Percentiles rank a stretch among this genome's conserved stretches.
Conservation (phyloP, 228 moss, liverwort and hornwort genomes). For the Sphagnum magellanicum region DNA sequence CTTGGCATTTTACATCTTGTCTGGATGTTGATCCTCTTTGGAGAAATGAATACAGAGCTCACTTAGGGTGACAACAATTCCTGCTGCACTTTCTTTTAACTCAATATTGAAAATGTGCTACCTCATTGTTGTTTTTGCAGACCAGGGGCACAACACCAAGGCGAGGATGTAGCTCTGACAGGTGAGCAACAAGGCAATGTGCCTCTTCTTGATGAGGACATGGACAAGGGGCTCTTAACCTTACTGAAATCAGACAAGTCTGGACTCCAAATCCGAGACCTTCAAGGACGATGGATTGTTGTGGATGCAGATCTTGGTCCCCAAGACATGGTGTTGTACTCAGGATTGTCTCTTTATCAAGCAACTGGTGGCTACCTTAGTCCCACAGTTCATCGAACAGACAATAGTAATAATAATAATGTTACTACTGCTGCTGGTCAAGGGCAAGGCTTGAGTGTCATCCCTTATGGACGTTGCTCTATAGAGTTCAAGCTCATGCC, state of each 20-base stretch:
- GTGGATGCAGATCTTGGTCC: conserved; percentile 85
- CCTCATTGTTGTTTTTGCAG: conserved; percentile 22
- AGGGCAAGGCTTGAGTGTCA: conserved; percentile 16
- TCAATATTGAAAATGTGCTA: no score
- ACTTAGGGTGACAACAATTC: no score
- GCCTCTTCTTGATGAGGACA: conserved; percentile 81
- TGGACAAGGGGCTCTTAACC: conserved; percentile 83
- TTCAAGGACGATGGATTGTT: conserved; percentile 77
- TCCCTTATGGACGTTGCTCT: conserved; percentile 67
- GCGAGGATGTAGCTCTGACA: conserved; percentile 42
- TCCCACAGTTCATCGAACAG: conserved; percentile 80
- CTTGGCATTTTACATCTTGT: no score
- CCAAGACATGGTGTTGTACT: conserved; percentile 76
- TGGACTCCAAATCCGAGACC: conserved; percentile 83
- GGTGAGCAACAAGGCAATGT: conserved; percentile 63
- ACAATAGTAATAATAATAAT: conserved; percentile 23
- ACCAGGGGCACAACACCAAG: conserved; percentile 74
- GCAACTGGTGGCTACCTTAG: conserved; percentile 79
- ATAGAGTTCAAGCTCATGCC: conserved; percentile 94
- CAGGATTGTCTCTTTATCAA: conserved; percentile 83
- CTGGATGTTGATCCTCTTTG: no score
- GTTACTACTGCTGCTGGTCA: conserved; percentile 48
- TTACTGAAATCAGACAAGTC: conserved; percentile 92
- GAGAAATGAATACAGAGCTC: no score
- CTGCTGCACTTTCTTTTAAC: no score